phyloP scores from a whole-genome alignment of 495 filamentous ascomycete species.

The Xylaria castorea region DNA sequence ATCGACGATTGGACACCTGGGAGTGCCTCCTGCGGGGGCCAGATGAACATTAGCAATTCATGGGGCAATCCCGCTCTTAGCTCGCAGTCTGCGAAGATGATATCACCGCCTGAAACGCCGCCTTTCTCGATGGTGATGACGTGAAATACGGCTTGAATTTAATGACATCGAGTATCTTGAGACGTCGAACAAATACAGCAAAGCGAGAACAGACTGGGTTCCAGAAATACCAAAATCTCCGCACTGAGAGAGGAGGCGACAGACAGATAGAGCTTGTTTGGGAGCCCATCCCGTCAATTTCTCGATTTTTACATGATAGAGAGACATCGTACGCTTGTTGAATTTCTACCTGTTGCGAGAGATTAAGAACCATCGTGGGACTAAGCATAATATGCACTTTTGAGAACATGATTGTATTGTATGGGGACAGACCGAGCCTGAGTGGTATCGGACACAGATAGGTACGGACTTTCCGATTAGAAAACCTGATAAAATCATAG shows the following conservation, averaged over 20 bases:
- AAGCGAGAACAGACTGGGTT: neutral
- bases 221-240: too few species aligned
- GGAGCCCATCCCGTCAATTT: neutral
- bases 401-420: constrained; percentile 28
- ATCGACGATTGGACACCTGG: neutral
- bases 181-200: neutral
- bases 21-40: neutral
- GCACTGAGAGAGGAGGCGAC: neutral
- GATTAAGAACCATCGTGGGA: constrained; percentile 6
- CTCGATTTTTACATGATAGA: neutral
- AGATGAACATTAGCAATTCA: neutral
- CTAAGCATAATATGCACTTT: constrained; percentile 10
- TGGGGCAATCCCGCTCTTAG: neutral
- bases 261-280: neutral
- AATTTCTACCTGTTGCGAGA: neutral
- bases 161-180: neutral
- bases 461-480: constrained; percentile 29
- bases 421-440: constrained; percentile 27
- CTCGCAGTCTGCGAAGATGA: neutral
- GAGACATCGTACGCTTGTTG: neutral
- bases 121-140: neutral
- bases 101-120: constrained; percentile 14
- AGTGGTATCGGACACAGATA: constrained; percentile 38
- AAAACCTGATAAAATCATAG: constrained; percentile 38
- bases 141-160: neutral